Evolutionary conservation across 192 early-diverging fungal genomes (phyloP), one percentile per base, ranked within the genome.

Genomic region (Rhizophagus sp.): DNA sequence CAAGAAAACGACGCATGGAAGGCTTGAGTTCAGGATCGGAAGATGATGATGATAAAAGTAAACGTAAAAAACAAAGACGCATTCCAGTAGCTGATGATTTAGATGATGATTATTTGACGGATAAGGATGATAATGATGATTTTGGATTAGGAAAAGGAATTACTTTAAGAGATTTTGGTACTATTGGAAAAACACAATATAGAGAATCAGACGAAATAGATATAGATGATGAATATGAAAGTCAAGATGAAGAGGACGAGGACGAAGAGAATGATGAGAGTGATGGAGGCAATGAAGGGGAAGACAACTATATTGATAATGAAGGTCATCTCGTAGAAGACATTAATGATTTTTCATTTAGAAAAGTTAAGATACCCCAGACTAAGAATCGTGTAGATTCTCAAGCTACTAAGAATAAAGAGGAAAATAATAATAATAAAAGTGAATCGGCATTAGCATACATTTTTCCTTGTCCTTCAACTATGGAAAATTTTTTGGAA

Each of bases 1-100:
- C 90, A 41, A 88, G 95, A 27, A 87, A 91, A 85, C 89, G 92
- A 64, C 92, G 96, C 70, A 96, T 97, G 95, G 88, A 95, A 62
- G 96, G 97, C 17, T 78, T 93, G 61, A 83, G 88, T 50, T 85
- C 84, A 1, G 92, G 90, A 1, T 86, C 86, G 41, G 94, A 93
- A 63, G 84, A 88, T 27, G 90, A 90, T 12, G 83, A 86, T 57
- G 77, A 47, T 47, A 47, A 12, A 47, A 47, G 78, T 13, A 87
- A 87, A 64, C 71, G 62, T 62, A 78, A 77, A 73, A 83, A 22
- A 80, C 84, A n/a, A 79, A 88, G 82, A 83, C 79, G 87, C 9
- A 80, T 62, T 36, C 92, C 90, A 15, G 84, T 92, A 50, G 93
- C 86, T 0, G 94, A 95, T 79, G 90, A 91, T 68, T 80, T 92